Base-by-base conservation (phyloP, 345 rosid species). In the Barbarea vulgaris region DNA sequence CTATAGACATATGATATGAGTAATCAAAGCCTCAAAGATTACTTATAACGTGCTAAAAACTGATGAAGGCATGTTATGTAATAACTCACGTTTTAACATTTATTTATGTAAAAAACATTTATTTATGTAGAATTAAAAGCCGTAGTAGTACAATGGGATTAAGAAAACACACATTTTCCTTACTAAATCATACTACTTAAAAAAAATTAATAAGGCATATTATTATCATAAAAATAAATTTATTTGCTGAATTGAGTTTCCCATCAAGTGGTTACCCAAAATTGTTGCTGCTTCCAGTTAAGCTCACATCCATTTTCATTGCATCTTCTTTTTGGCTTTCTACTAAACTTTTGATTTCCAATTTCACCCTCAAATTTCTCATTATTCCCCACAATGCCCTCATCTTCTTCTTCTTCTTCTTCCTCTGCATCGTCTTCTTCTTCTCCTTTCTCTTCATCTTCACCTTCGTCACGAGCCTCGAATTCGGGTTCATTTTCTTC, bases 321-420 rank as follows among this genome's bases (percentile, higher is more conserved):
- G 86, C 94, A 87, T 53, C 89, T 85, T 42, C 81, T 83, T 47
- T 81, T 77, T 36, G 72, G 77, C 61, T 75, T 80, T 14, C 41
- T 61, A 42, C 46, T 67, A 33, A 75, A 62, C 24, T 80, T 79
- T 31, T 66, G 71, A 58, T 72, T 80, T 63, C 86, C 88, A 63
- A 19, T 73, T 79, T 81, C 66, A 18, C 57, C 88, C 82, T 73
- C 69, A 30, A 69, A 52, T 3, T 72, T 69, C 37, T 60, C 75
- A 22, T 14, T 64, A 37, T 61, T 46, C 19, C 58, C 83, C 44
- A 57, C 54, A 36, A 44, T 59, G 33, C 65, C 79, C 80, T 77
- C 79, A 1, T 61, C 80, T 11, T 78, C 80, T 1, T 13, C 78
- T 3, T 66, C 48, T n/a, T 24, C 47, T 13, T 30, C 83, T 17